phyloP scores from a whole-genome alignment of 129 eudicot genomes.

The Helianthus annuus region HanXRQr2.0-SUNRISE NC_035447.2:128202669-128203168 shows the following conservation, averaged over 20 bases:
- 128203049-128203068: constrained; percentile 4
- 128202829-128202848: constrained; percentile 64
- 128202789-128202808: constrained; percentile 92
- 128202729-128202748: constrained; percentile 50
- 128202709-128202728: not conserved
- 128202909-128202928: constrained; percentile 95
- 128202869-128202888: constrained; percentile 80
- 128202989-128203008: not conserved
- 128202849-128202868: constrained; percentile 89
- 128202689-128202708: not conserved
- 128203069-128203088: constrained; percentile 20
- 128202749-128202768: constrained; percentile 91
- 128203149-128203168: not conserved
- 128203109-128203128: constrained; percentile 94
- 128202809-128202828: constrained; percentile 67
- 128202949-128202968: constrained; percentile 63
- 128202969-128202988: not conserved
- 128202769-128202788: constrained; percentile 88
- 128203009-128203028: not conserved
- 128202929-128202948: constrained; percentile 72
- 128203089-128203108: constrained; percentile 82
- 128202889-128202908: constrained; percentile 97
- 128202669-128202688: not conserved
- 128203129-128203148: not conserved
- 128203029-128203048: no score